These are phyloP conservation scores for Saccharomyces uvarum DNA, from an alignment of 1,139 yeast genomes.

Conservation along the genomic window DNA sequence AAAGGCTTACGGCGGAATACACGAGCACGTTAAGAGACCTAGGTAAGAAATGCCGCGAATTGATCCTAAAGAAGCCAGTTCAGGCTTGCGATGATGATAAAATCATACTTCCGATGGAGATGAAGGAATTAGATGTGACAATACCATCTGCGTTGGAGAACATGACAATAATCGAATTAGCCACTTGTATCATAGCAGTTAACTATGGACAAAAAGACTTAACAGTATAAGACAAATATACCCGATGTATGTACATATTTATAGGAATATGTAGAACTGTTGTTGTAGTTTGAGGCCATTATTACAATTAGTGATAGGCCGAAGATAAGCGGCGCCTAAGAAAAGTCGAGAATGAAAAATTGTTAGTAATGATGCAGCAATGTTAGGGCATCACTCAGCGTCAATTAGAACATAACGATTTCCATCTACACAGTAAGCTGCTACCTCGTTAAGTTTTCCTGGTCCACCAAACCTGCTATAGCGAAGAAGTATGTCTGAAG, in stretches of 20 bases:
- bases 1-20: constrained; percentile 20
- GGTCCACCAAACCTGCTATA: not conserved
- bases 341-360: not conserved
- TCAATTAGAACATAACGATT: not conserved
- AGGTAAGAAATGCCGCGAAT: constrained; percentile 22
- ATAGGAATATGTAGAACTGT: not conserved
- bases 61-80: constrained; percentile 3
- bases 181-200: constrained; percentile 16
- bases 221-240: not conserved
- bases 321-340: constrained; percentile 1
- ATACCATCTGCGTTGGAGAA: not conserved
- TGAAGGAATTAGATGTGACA: not conserved
- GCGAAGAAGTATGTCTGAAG: constrained; percentile 27
- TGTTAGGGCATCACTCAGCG: not conserved
- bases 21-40: constrained; percentile 23
- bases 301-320: not conserved
- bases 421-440: not conserved
- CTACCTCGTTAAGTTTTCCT: not conserved
- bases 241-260: not conserved
- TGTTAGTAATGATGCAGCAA: not conserved
- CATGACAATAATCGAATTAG: constrained; percentile 14
- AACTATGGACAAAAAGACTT: constrained; percentile 24
- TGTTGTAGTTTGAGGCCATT: not conserved
- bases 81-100: not conserved
- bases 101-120: not conserved